Evolutionary conservation across 2,329 filamentous ascomycete species (phyloP).

Genomic region (Colletotrichum tanaceti): DNA sequence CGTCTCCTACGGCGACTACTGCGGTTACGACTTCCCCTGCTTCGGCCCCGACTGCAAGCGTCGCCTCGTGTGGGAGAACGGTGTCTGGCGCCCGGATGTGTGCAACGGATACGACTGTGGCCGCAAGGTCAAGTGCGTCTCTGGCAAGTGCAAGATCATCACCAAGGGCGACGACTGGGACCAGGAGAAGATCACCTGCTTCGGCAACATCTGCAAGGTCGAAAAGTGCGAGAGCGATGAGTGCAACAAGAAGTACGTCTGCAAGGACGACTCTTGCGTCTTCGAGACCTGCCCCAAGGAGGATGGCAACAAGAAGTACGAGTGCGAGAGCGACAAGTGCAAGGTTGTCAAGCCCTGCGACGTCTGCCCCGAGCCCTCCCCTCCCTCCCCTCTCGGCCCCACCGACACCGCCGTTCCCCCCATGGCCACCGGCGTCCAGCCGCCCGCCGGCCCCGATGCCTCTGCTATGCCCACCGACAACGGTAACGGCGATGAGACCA

Average conservation of each 20-base stretch:
- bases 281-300: slow-evolving; percentile 44
- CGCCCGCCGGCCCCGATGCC: slow-evolving; percentile 42
- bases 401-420: too few species aligned
- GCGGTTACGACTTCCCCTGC: slow-evolving; percentile 48
- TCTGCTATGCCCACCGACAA: too few species aligned
- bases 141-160: slow-evolving; percentile 24
- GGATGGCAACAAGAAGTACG: slow-evolving; percentile 47
- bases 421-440: too few species aligned
- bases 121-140: slow-evolving; percentile 36
- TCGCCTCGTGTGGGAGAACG: slow-evolving; percentile 41
- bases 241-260: slow-evolving; percentile 46
- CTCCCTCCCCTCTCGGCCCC: slow-evolving; percentile 46
- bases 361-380: slow-evolving; percentile 47
- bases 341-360: slow-evolving; percentile 45
- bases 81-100: slow-evolving; percentile 29
- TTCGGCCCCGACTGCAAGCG: slow-evolving; percentile 37
- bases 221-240: slow-evolving; percentile 48
- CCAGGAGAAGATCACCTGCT: slow-evolving; percentile 35
- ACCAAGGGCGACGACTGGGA: slow-evolving; percentile 30
- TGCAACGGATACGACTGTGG: slow-evolving; percentile 32
- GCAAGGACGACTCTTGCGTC: slow-evolving; percentile 45
- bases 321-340: slow-evolving; percentile 50
- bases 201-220: slow-evolving; percentile 43
- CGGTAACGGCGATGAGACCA: too few species aligned
- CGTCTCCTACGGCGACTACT: slow-evolving; percentile 51